A percentile compares a stretch with the other conserved stretches of the same genome.
These are phyloP conservation scores for Mycena crocata DNA, from an alignment of 768 basidiomycete genomes.

Conservation along the genomic window DNA sequence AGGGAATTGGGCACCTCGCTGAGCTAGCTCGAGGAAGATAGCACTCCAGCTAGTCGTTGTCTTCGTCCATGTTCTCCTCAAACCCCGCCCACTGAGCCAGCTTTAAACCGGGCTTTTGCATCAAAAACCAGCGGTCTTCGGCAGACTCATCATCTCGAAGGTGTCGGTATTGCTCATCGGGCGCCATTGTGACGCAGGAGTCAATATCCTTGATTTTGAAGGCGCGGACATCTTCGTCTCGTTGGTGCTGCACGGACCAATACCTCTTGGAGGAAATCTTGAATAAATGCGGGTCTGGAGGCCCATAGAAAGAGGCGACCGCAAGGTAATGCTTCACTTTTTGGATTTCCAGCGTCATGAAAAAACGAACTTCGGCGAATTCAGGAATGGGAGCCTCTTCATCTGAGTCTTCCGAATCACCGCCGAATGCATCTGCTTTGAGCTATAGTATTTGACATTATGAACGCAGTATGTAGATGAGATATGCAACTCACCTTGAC, in stretches of 20 bases:
- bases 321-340: not conserved
- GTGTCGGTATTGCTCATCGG: not conserved
- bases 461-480: no score
- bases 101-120: not conserved
- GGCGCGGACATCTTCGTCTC: not conserved
- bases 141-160: not conserved
- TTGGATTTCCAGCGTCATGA: not conserved
- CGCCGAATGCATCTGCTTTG: no score
- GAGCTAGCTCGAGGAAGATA: no score
- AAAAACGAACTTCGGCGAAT: not conserved
- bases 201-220: not conserved
- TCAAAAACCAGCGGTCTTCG: not conserved
- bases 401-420: no score
- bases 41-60: no score
- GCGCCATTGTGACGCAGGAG: not conserved
- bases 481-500: no score
- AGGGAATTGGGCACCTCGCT: no score
- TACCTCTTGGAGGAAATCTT: not conserved
- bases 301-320: not conserved
- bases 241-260: no score
- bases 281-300: not conserved
- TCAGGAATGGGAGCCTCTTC: not conserved
- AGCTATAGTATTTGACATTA: no score
- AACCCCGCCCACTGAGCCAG: not conserved
- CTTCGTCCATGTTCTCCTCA: no score